Percentiles rank a stretch among this genome's conserved stretches.
These are phyloP conservation scores for Arthroderma sp. DNA, from an alignment of 2,329 filamentous ascomycete species.

Conservation along the genomic window DNA sequence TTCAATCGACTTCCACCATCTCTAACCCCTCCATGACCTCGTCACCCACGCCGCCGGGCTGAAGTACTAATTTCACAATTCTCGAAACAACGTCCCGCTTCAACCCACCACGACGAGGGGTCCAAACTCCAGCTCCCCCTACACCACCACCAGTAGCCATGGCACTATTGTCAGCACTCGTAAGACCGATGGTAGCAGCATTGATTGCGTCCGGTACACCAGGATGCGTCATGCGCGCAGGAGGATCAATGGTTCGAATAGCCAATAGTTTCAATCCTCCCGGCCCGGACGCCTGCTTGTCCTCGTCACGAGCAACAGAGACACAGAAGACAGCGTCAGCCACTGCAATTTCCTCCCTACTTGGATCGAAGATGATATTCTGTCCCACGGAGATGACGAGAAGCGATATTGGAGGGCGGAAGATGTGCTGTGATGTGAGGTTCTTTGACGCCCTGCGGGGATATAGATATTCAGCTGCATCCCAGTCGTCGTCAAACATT, in stretches of 20 bases:
- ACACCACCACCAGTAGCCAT: conserved; percentile 33
- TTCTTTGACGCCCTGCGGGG: conserved; percentile 33
- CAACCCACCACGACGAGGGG: conserved; percentile 68
- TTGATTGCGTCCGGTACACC: conserved; percentile 56
- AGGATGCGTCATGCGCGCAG: conserved; percentile 58
- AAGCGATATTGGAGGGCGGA: conserved; percentile 72
- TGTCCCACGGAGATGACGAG: conserved; percentile 75
- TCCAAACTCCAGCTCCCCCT: conserved; percentile 67
- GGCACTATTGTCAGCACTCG: conserved; percentile 22
- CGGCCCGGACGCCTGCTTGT: conserved; percentile 27
- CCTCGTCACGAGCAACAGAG: conserved; percentile 49
- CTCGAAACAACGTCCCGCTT: conserved; percentile 59
- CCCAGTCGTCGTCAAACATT: conserved; percentile 97
- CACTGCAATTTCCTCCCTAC: conserved; percentile 80
- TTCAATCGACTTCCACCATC: conserved; percentile 49
- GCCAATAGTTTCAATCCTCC: conserved; percentile 48
- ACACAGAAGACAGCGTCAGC: conserved; percentile 82
- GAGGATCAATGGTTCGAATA: conserved; percentile 62
- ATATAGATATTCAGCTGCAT: conserved; percentile 66
- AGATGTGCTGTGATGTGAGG: conserved; percentile 19
- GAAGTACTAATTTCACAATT: conserved; percentile 65
- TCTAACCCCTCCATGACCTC: conserved; percentile 76
- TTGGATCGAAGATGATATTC: conserved; percentile 90
- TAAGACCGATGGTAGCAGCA: conserved; percentile 38
- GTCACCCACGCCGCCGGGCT: conserved; percentile 67